These are phyloP conservation scores for Candida pseudofarinosa DNA, from an alignment of 805 yeast genomes.

Conservation along the genomic window DNA sequence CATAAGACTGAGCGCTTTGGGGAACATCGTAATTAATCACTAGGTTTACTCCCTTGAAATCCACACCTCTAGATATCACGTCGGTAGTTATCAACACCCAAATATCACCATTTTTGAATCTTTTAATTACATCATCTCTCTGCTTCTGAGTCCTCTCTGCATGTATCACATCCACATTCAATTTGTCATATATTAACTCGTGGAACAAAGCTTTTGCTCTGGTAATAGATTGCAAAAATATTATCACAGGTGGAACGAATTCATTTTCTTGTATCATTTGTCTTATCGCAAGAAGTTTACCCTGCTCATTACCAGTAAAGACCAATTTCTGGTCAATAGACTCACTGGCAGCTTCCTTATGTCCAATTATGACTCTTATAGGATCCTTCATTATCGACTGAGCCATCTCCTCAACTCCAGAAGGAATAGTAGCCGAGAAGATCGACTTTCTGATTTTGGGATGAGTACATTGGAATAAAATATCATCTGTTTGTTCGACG, in stretches of 20 bases:
- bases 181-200: slow-evolving; percentile 84
- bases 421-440: slow-evolving; percentile 94
- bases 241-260: slow-evolving; percentile 87
- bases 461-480: slow-evolving; percentile 57
- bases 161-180: slow-evolving; percentile 93
- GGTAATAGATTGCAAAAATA: slow-evolving; percentile 85
- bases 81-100: slow-evolving; percentile 98
- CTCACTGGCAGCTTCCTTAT: slow-evolving; percentile 86
- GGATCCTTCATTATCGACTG: slow-evolving; percentile 80
- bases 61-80: slow-evolving; percentile 94
- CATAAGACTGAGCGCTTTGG: slow-evolving; percentile 87
- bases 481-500: slow-evolving; percentile 85
- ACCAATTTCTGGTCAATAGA: slow-evolving; percentile 79
- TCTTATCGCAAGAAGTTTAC: slow-evolving; percentile 88
- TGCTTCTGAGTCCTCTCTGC: slow-evolving; percentile 90
- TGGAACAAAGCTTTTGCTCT: slow-evolving; percentile 95
- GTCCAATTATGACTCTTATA: slow-evolving; percentile 83
- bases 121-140: slow-evolving; percentile 77
- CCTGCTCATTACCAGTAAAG: slow-evolving; percentile 91
- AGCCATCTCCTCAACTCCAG: slow-evolving; percentile 87
- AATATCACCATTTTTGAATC: slow-evolving; percentile 83
- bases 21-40: slow-evolving; percentile 98
- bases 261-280: slow-evolving; percentile 82
- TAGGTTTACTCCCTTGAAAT: slow-evolving; percentile 90
- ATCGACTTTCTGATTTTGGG: slow-evolving; percentile 63